phyloP scores from a whole-genome alignment of 73 alveolate genomes.

The Blepharisma japonicum region DNA sequence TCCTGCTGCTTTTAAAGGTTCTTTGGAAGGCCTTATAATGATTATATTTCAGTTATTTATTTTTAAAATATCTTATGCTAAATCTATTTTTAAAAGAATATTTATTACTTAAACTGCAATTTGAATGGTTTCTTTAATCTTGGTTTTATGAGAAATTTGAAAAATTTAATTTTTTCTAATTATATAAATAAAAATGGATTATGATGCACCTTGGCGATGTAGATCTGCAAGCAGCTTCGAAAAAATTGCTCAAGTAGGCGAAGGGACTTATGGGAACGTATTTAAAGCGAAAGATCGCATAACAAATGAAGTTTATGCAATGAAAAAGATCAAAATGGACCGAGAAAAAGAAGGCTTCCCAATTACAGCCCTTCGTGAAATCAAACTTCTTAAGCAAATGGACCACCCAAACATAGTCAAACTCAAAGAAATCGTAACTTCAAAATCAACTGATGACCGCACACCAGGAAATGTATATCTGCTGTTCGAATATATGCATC shows the following conservation, averaged over 20 bases:
- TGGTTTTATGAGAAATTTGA: no score
- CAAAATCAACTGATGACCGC: slow-evolving; percentile 68
- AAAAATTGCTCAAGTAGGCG: slow-evolving; percentile 67
- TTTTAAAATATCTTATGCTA: no score
- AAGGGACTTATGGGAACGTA: slow-evolving; percentile 95
- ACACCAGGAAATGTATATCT: slow-evolving; percentile 87
- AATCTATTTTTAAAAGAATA: no score
- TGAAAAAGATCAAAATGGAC: slow-evolving; percentile 81
- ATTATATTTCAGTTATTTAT: no score
- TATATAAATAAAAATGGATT: neutral
- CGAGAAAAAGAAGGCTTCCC: slow-evolving; percentile 97
- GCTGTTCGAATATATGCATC: slow-evolving; percentile 92
- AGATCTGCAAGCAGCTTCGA: slow-evolving; percentile 52
- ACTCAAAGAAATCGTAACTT: slow-evolving; percentile 84
- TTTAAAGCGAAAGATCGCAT: slow-evolving; percentile 78
- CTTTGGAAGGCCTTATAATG: no score
- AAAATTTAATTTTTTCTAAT: no score
- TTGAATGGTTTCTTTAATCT: no score
- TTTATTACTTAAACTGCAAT: no score
- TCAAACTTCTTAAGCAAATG: slow-evolving; percentile 80
- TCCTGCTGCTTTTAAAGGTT: no score
- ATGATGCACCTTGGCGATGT: slow-evolving; percentile 28
- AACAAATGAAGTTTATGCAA: slow-evolving; percentile 75
- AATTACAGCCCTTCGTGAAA: slow-evolving; percentile 95
- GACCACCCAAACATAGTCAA: slow-evolving; percentile 88